Percentiles rank a stretch among this genome's conserved stretches.
phyloP scores from a whole-genome alignment of 75 land plant genomes.

The Picea sitchensis region DNA sequence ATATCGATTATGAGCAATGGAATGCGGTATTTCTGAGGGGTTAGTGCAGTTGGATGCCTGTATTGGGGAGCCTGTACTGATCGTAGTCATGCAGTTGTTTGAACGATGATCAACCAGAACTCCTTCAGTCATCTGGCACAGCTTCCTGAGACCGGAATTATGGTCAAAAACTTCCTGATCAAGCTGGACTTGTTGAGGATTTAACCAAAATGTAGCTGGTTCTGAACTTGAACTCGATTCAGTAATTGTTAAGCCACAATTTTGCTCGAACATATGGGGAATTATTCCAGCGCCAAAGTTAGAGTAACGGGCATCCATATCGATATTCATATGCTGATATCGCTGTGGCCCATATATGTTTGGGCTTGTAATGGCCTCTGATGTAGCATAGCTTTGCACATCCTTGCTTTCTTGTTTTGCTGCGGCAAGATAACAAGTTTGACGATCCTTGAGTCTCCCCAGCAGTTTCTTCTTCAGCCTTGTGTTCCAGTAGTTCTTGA shows the following conservation, averaged over 20 bases:
- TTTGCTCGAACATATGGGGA: constrained; percentile 1
- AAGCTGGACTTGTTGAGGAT: constrained; percentile 5
- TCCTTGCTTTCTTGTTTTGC: not conserved
- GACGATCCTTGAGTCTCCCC: constrained; percentile 25
- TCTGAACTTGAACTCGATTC: not conserved
- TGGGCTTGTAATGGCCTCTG: not conserved
- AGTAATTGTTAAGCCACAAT: not conserved
- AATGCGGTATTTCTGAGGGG: not conserved
- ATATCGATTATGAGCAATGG: not conserved
- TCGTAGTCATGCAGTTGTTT: not conserved
- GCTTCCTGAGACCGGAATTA: constrained; percentile 1
- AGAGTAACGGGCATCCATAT: not conserved
- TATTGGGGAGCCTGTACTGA: not conserved
- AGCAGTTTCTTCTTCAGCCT: constrained; percentile 39
- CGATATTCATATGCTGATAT: not conserved
- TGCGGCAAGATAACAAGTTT: not conserved
- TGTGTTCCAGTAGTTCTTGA: constrained; percentile 47
- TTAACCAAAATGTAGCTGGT: not conserved
- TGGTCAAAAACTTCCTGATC: not conserved
- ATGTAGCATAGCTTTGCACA: not conserved
- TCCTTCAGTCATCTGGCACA: not conserved
- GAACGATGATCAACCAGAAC: not conserved
- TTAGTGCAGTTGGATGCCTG: not conserved
- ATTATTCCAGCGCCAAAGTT: not conserved
- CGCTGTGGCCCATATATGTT: not conserved